Conservation (phyloP, 495 filamentous ascomycete species). For the Penicillium soppii region DNA sequence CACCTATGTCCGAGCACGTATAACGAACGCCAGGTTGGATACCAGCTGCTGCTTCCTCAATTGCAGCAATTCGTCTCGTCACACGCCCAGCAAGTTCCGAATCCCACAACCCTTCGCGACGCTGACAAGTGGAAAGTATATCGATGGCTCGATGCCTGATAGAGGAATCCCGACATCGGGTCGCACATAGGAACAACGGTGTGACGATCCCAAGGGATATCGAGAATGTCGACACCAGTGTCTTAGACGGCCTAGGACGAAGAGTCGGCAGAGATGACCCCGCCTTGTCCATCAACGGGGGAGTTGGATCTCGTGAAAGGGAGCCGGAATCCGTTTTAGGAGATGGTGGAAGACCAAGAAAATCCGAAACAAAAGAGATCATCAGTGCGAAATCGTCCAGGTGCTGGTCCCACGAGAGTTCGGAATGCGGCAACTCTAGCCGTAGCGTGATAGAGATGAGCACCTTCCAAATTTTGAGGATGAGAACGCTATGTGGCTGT, state of each 20-base stretch:
- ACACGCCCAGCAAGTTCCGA: slow-evolving; percentile 53
- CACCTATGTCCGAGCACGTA: slow-evolving; percentile 8
- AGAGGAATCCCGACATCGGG: slow-evolving; percentile 17
- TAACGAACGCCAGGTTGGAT: slow-evolving; percentile 8
- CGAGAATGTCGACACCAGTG: slow-evolving; percentile 10
- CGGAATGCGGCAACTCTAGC: slow-evolving; percentile 9
- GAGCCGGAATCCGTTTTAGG: background rate
- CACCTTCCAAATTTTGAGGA: slow-evolving; percentile 11
- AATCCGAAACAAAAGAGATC: slow-evolving; percentile 9
- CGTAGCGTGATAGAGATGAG: slow-evolving; percentile 8
- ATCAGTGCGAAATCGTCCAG: slow-evolving; percentile 2
- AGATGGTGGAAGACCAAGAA: slow-evolving; percentile 32
- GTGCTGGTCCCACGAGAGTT: slow-evolving; percentile 13
- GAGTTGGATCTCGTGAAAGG: background rate
- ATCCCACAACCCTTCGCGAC: slow-evolving; percentile 60
- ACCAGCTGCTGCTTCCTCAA: slow-evolving; percentile 47
- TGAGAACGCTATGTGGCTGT: background rate
- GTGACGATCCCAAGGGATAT: slow-evolving; percentile 21
- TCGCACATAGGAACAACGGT: slow-evolving; percentile 20
- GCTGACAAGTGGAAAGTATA: slow-evolving; percentile 12
- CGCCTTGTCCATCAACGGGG: background rate
- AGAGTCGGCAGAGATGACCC: slow-evolving; percentile 5
- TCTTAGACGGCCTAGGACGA: slow-evolving; percentile 7
- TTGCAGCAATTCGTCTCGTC: slow-evolving; percentile 46
- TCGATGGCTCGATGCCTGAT: slow-evolving; percentile 19